Evolutionary conservation across 2,329 filamentous ascomycete genomes (phyloP).

Genomic region (Penicillium sp.): DNA sequence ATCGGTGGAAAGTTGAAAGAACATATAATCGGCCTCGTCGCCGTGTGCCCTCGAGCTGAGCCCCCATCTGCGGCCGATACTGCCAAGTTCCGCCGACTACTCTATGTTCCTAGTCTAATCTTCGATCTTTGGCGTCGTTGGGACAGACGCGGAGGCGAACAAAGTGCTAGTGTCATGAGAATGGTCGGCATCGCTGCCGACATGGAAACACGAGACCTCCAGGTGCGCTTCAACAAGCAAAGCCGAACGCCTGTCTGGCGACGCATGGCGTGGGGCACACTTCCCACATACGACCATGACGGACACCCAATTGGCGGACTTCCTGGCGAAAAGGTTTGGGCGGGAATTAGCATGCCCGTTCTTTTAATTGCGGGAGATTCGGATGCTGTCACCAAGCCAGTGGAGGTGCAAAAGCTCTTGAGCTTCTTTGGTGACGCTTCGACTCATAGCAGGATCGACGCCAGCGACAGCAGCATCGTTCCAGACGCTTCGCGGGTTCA

Average conservation of each 20-base stretch:
- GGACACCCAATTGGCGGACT: slow-evolving; percentile 60
- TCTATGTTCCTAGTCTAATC: slow-evolving; percentile 64
- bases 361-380: slow-evolving; percentile 75
- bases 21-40: slow-evolving; percentile 72
- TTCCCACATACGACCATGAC: slow-evolving; percentile 58
- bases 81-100: slow-evolving; percentile 54
- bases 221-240: slow-evolving; percentile 65
- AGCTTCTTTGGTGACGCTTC: slow-evolving; percentile 36
- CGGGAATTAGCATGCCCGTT: slow-evolving; percentile 68
- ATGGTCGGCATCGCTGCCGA: slow-evolving; percentile 57
- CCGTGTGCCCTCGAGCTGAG: slow-evolving; percentile 73
- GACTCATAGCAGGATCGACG: slow-evolving; percentile 27
- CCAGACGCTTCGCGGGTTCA: slow-evolving; percentile 35
- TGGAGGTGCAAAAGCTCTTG: slow-evolving; percentile 68
- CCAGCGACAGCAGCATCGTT: slow-evolving; percentile 25
- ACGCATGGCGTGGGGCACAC: slow-evolving; percentile 71
- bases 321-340: slow-evolving; percentile 70
- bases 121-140: slow-evolving; percentile 75
- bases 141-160: slow-evolving; percentile 74
- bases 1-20: slow-evolving; percentile 56
- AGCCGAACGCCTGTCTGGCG: slow-evolving; percentile 80
- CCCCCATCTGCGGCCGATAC: slow-evolving; percentile 58
- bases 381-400: slow-evolving; percentile 72
- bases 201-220: slow-evolving; percentile 42
- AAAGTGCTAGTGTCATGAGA: slow-evolving; percentile 75